These are phyloP conservation scores for Xylariaceae sp. DNA, from an alignment of 2,329 filamentous ascomycete species.

Conservation along the genomic window DNA sequence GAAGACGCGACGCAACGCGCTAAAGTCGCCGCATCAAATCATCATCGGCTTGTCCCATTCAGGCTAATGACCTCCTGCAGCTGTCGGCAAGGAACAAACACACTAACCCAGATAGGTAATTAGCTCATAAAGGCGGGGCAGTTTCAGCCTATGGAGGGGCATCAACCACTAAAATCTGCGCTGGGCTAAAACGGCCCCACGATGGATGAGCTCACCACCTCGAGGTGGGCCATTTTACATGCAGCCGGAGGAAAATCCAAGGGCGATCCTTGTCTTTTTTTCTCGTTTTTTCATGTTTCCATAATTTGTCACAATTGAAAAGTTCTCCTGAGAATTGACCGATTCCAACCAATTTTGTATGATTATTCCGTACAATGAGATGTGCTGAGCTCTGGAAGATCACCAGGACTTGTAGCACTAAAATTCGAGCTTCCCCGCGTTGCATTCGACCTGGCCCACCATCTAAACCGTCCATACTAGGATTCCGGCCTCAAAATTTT, in stretches of 20 bases:
- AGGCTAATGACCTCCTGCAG: neutral
- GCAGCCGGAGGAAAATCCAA: neutral
- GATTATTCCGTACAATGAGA: neutral
- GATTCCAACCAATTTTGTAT: neutral
- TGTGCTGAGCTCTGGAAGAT: neutral
- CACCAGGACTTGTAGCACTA: no score
- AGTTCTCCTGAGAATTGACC: neutral
- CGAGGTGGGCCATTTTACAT: neutral
- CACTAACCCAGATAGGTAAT: neutral
- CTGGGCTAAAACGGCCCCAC: neutral
- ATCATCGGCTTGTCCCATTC: neutral
- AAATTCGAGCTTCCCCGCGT: neutral
- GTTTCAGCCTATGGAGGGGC: neutral
- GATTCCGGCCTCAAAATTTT: conserved; percentile 6
- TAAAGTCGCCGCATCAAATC: conserved; percentile 10
- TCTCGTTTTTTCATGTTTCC: neutral
- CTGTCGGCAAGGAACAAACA: neutral
- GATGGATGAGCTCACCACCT: neutral
- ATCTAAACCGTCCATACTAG: neutral
- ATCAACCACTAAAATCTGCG: no score
- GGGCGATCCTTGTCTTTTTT: neutral
- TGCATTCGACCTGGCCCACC: neutral
- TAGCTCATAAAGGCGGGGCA: neutral
- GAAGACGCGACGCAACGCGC: conserved; percentile 29
- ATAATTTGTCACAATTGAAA: neutral